Percentiles rank a stretch among this genome's conserved stretches.
These are phyloP conservation scores for Aspergillus tubingensis DNA, from an alignment of 2,329 filamentous ascomycete species.

Conservation along the genomic window DNA sequence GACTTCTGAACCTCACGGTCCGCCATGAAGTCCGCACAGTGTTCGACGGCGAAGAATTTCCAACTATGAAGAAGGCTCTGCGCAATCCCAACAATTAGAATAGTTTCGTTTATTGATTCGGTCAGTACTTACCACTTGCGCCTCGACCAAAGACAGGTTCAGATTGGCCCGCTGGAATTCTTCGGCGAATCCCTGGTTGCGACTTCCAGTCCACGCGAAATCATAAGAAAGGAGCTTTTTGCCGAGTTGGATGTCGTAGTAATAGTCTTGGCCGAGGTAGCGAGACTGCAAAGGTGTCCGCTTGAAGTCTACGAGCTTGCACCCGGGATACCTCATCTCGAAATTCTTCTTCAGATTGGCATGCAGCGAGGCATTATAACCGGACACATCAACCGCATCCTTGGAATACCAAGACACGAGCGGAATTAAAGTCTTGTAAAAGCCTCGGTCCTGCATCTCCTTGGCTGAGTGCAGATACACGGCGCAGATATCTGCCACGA, in stretches of 20 bases:
- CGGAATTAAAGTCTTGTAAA: conserved; percentile 71
- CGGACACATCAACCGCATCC: conserved; percentile 74
- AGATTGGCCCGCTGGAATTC: conserved; percentile 87
- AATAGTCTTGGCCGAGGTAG: conserved; percentile 74
- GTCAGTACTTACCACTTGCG: conserved; percentile 69
- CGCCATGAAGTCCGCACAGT: conserved; percentile 65
- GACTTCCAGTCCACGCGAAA: conserved; percentile 69
- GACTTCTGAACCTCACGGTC: conserved; percentile 64
- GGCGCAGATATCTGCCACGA: conserved; percentile 82
- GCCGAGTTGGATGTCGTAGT: conserved; percentile 78
- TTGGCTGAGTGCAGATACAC: conserved; percentile 88
- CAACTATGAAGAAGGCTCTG: conserved; percentile 82
- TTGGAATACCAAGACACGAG: conserved; percentile 78
- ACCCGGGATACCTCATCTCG: conserved; percentile 71
- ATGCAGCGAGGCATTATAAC: conserved; percentile 87
- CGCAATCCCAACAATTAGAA: conserved; percentile 29
- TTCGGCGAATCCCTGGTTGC: conserved; percentile 71
- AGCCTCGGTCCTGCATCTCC: conserved; percentile 67
- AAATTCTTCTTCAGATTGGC: conserved; percentile 84
- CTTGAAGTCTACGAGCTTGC: conserved; percentile 77
- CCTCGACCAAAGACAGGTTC: conserved; percentile 89
- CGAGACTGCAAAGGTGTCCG: conserved; percentile 67
- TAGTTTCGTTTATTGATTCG: not conserved
- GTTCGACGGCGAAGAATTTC: conserved; percentile 82
- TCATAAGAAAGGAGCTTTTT: conserved; percentile 76